A percentile compares a stretch with the other conserved stretches of the same genome.
Conservation (phyloP, 345 rosid species). For the Clausena lansium region DNA sequence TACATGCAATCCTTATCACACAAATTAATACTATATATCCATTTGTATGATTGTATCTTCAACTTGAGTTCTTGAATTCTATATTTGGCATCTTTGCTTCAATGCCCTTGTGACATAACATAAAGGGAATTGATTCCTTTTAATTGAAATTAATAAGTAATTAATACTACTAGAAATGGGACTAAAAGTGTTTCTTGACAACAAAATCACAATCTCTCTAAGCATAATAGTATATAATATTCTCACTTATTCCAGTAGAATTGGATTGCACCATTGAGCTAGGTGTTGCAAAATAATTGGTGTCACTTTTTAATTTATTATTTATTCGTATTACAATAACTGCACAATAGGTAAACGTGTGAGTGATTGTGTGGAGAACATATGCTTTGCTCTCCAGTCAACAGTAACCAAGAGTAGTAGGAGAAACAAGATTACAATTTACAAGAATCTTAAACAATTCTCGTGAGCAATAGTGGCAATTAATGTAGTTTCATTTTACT, state of each 20-base stretch:
- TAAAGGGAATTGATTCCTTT: slow-evolving; percentile 16
- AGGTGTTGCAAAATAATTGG: neutral
- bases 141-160: neutral
- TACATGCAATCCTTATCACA: neutral
- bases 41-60: slow-evolving; percentile 2
- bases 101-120: slow-evolving; percentile 4
- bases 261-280: neutral
- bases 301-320: neutral
- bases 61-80: neutral
- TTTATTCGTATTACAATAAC: neutral
- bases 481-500: neutral
- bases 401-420: neutral
- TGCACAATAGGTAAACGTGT: neutral
- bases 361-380: neutral
- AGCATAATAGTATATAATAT: neutral
- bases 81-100: slow-evolving; percentile 13
- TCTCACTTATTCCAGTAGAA: neutral
- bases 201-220: neutral
- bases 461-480: neutral
- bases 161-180: neutral
- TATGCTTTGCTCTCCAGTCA: neutral
- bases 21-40: neutral
- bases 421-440: neutral
- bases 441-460: neutral
- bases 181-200: neutral